Base-by-base conservation (phyloP, 2,329 filamentous ascomycete species). In the Periglandula ipomoeae region DNA sequence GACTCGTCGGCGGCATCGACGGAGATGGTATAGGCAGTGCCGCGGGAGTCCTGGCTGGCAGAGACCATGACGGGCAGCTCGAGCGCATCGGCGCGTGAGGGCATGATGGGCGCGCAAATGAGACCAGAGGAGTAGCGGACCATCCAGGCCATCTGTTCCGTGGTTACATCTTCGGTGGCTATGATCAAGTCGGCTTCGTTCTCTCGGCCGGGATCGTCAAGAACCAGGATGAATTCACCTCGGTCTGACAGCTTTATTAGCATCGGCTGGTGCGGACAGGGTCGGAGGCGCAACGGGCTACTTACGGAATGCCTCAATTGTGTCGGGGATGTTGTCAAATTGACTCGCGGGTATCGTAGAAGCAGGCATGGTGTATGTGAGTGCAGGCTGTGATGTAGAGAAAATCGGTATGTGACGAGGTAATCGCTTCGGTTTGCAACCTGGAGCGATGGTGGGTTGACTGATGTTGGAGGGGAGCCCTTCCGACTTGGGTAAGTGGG, bases 101-200 rank as follows among this genome's bases (percentile, higher is more conserved):
- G 76, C 45, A 81, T 75, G 52, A 97, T 76, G 15, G 93, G 91
- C 0, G 86, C 87, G 80, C 93, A 97, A 71, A 98, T 84, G 62
- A 91, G 82, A 63, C 93, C 93, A 3, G 88, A 89, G 35, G 87
- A 86, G 74, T 95, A 82, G 61, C 89, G 88, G 67, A 98, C 81
- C 78, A 98, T 84, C 74, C 96, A 98, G 60, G 89, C 88, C 83
- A 95, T 94, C 70, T 97, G 91, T 56, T 87, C 79, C 22, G 89
- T 77, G 8, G 91, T 95, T 55, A 96, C 72, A 60, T 85, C 78
- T 57, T 89, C 74, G 53, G 89, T 91, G 56, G 93, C 88, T 63
- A 97, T 94, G 68, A 97, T 96, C 44, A 98, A 81, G 71, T 98
- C 93, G 67, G 90, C 93, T 77, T 98, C 93, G 68, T 98, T 98